Conservation (phyloP, 441 rosid genomes). For the Euphorbia schlechtendalii region DNA sequence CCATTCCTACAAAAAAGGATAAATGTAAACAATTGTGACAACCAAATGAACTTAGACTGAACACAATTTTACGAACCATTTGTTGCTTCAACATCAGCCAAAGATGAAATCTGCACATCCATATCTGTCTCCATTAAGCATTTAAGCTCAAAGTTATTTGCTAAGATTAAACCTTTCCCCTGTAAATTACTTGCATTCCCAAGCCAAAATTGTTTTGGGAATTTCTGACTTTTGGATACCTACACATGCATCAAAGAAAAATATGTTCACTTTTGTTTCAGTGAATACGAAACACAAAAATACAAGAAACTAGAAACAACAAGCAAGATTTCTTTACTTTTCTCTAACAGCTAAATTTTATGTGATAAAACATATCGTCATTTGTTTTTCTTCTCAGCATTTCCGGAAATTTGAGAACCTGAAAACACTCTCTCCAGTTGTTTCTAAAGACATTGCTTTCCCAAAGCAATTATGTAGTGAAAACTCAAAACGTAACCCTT, state of each 20-base stretch:
- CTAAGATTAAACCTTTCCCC: conserved; percentile 22
- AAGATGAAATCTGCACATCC: conserved; percentile 39
- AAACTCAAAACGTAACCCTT: neutral
- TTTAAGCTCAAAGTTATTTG: conserved; percentile 29
- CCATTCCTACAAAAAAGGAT: conserved; percentile 29
- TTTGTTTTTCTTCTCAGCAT: neutral
- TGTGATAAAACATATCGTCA: too few relatives aligned
- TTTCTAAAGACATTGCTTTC: neutral
- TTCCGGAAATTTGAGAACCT: neutral
- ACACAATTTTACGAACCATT: conserved; percentile 33
- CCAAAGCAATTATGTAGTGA: neutral
- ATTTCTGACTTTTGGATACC: conserved; percentile 27
- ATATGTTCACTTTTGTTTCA: neutral
- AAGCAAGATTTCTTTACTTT: too few relatives aligned
- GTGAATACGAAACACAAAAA: neutral
- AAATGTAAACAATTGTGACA: neutral
- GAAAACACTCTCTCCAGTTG: neutral
- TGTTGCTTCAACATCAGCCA: conserved; percentile 28
- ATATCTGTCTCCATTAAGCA: conserved; percentile 36
- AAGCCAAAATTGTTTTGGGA: conserved; percentile 25
- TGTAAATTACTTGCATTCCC: conserved; percentile 24
- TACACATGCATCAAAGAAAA: conserved; percentile 16
- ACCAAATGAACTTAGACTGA: neutral
- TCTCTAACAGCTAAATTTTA: too few relatives aligned
- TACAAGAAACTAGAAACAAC: too few relatives aligned